Conservation (phyloP, 768 basidiomycete species). For the Phaeolepiota aurea region DNA sequence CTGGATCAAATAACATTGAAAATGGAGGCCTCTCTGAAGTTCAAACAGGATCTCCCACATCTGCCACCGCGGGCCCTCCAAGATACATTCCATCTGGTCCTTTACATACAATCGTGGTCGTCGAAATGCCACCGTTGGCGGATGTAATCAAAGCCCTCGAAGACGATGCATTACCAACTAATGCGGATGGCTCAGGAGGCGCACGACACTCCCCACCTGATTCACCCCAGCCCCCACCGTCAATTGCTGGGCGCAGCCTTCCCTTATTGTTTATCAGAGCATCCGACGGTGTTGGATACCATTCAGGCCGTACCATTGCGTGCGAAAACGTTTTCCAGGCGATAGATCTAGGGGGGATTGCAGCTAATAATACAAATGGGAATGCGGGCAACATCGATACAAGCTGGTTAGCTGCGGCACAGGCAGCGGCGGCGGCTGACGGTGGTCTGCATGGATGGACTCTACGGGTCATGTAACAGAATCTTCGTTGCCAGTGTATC, state of each 20-base stretch:
- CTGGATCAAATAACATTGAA: constrained; percentile 26
- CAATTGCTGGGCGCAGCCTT: constrained; percentile 62
- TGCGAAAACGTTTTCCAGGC: constrained; percentile 75
- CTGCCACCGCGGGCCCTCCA: constrained; percentile 22
- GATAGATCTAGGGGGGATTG: constrained; percentile 52
- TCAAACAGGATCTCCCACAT: constrained; percentile 17
- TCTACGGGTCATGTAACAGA: constrained; percentile 59
- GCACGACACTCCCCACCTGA: constrained; percentile 26
- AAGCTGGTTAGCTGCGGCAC: constrained; percentile 69
- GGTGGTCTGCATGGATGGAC: constrained; percentile 73
- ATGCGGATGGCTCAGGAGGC: constrained; percentile 24
- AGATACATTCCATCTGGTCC: constrained; percentile 47
- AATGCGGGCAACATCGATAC: constrained; percentile 44
- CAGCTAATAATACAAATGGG: constrained; percentile 35
- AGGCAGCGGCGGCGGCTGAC: constrained; percentile 57
- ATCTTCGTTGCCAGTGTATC: constrained; percentile 15
- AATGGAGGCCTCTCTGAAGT: constrained; percentile 19
- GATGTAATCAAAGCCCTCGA: constrained; percentile 77
- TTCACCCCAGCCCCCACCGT: constrained; percentile 23
- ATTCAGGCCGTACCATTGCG: constrained; percentile 77
- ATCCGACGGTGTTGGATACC: constrained; percentile 81
- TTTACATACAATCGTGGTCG: constrained; percentile 74
- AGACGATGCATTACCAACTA: constrained; percentile 48
- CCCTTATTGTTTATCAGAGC: constrained; percentile 78
- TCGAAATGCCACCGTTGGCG: constrained; percentile 72